These are phyloP conservation scores for Suillus americanus DNA, from an alignment of 768 basidiomycete species.

Conservation along the genomic window DNA sequence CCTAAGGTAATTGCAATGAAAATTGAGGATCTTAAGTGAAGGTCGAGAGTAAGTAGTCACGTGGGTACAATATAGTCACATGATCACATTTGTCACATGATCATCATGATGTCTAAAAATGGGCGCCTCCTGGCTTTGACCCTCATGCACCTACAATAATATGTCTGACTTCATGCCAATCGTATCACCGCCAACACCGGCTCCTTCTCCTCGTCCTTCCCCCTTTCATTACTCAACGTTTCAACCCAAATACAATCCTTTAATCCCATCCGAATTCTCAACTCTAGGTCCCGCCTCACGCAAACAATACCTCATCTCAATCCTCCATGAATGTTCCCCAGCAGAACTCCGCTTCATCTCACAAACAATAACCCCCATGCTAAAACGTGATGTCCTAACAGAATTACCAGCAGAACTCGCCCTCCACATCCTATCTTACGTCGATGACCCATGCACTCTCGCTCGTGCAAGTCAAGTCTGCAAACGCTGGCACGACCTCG, in stretches of 20 bases:
- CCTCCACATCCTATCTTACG: constrained; percentile 70
- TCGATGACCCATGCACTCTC: constrained; percentile 75
- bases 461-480: constrained; percentile 70
- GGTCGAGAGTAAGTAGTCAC: background rate
- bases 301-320: constrained; percentile 49
- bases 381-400: constrained; percentile 59
- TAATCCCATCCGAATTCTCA: constrained; percentile 29
- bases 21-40: background rate
- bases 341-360: constrained; percentile 68
- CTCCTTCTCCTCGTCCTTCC: constrained; percentile 47
- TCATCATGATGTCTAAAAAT: background rate
- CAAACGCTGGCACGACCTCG: constrained; percentile 65
- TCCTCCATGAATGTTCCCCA: constrained; percentile 55
- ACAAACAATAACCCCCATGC: constrained; percentile 58
- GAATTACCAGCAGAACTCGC: constrained; percentile 71
- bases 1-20: background rate
- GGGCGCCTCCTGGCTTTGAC: constrained; percentile 4
- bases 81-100: background rate
- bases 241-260: constrained; percentile 18
- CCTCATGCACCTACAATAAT: too few relatives aligned
- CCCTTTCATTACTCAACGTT: constrained; percentile 15
- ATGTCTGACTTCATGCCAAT: constrained; percentile 33
- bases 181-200: constrained; percentile 60
- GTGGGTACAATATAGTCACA: background rate
- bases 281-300: constrained; percentile 39